These are phyloP conservation scores for Endocalyx cinctus DNA, from an alignment of 2,329 filamentous ascomycete species.

Conservation along the genomic window DNA sequence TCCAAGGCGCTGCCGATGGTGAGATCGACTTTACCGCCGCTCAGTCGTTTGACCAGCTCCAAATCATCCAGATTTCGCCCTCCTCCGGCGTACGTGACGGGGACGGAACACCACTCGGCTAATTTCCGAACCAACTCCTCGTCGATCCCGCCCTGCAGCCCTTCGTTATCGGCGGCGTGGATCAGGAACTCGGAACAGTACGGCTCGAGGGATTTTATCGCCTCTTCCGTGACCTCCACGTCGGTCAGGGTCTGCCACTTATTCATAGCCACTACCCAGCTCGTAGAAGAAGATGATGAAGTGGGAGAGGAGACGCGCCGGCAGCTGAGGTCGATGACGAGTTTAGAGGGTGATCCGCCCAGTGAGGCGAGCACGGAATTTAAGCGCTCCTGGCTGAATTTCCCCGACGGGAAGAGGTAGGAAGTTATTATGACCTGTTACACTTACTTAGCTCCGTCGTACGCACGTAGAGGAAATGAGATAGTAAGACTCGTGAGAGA, in stretches of 20 bases:
- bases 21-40: slow-evolving; percentile 77
- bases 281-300: no score
- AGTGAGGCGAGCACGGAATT: slow-evolving; percentile 69
- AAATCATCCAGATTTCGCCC: slow-evolving; percentile 78
- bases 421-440: slow-evolving; percentile 93
- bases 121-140: slow-evolving; percentile 73
- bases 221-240: slow-evolving; percentile 86
- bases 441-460: no score
- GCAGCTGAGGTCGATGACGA: slow-evolving; percentile 95
- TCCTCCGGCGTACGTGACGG: slow-evolving; percentile 96
- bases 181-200: slow-evolving; percentile 97
- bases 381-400: slow-evolving; percentile 74
- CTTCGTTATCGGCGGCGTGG: slow-evolving; percentile 95
- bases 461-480: no score
- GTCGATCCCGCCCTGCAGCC: slow-evolving; percentile 86
- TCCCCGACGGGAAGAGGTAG: slow-evolving; percentile 80
- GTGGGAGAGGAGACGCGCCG: slow-evolving; percentile 63
- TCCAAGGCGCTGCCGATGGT: slow-evolving; percentile 96
- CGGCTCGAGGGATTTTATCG: slow-evolving; percentile 75
- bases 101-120: slow-evolving; percentile 82
- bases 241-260: slow-evolving; percentile 98
- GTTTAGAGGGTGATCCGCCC: slow-evolving; percentile 67
- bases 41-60: slow-evolving; percentile 74
- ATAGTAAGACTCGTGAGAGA: no score
- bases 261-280: slow-evolving; percentile 97